Percentiles rank a stretch among this genome's conserved stretches.
Conservation (phyloP, 2,329 filamentous ascomycete genomes). For the Neoscytalidium dimidiatum region DNA sequence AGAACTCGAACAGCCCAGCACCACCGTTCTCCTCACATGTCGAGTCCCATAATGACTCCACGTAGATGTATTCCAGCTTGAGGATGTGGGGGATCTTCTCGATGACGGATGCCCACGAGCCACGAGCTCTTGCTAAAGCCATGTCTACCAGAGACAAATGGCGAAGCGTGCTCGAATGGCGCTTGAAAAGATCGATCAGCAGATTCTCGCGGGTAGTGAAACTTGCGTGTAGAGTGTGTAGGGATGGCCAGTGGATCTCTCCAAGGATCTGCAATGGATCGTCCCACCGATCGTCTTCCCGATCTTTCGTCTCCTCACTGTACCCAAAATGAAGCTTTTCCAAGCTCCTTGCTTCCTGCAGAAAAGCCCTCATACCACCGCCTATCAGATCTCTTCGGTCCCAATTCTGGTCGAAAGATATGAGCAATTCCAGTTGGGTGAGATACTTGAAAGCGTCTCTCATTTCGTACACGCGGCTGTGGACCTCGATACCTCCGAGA, state of each 20-base stretch:
- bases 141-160: constrained; percentile 19
- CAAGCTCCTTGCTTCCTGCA: constrained; percentile 16
- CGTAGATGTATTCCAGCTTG: constrained; percentile 24
- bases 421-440: constrained; percentile 13
- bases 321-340: constrained; percentile 24
- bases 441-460: constrained; percentile 1
- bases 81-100: constrained; percentile 24
- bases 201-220: constrained; percentile 18
- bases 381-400: constrained; percentile 2
- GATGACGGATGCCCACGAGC: constrained; percentile 20
- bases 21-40: constrained; percentile 5
- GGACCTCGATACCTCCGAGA: neutral
- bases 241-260: constrained; percentile 23
- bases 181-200: constrained; percentile 23
- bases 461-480: constrained; percentile 4
- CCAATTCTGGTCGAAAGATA: constrained; percentile 20
- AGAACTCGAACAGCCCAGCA: constrained; percentile 8
- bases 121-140: neutral
- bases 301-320: constrained; percentile 19
- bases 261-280: constrained; percentile 23
- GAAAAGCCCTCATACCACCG: constrained; percentile 19
- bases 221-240: constrained; percentile 22
- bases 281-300: constrained; percentile 9
- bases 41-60: constrained; percentile 26
- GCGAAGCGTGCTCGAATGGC: constrained; percentile 24